These are phyloP conservation scores for Nemania serpens DNA, from an alignment of 2,329 filamentous ascomycete species.

Conservation along the genomic window DNA sequence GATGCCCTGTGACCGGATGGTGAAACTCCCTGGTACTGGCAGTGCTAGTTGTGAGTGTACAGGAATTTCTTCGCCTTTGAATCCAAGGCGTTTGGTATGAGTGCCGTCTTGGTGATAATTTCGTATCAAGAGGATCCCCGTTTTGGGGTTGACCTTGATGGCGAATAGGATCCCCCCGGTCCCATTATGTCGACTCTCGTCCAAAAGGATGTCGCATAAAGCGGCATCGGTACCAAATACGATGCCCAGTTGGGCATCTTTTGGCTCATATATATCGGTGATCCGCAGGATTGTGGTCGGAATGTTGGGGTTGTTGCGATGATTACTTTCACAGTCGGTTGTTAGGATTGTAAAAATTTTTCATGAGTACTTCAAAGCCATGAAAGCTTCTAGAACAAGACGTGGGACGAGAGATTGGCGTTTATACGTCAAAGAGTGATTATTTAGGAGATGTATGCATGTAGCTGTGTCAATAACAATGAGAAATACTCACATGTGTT, in stretches of 20 bases:
- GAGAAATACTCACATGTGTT: background rate
- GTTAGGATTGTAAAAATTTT: background rate
- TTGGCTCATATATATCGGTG: background rate
- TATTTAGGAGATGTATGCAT: no score
- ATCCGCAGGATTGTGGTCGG: background rate
- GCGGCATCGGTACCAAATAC: background rate
- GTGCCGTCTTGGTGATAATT: no score
- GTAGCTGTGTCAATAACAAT: no score
- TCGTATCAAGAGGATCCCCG: background rate
- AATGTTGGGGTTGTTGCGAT: background rate
- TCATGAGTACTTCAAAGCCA: background rate
- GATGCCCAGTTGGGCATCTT: background rate
- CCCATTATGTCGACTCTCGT: background rate
- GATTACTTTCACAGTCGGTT: no score
- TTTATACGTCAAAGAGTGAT: no score
- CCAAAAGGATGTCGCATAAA: conserved; percentile 6
- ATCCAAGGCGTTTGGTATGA: no score
- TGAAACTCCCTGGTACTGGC: no score
- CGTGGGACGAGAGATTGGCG: no score
- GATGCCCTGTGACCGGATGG: background rate
- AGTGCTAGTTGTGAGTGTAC: no score
- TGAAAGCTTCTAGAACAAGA: no score
- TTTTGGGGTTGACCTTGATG: background rate
- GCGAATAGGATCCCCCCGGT: conserved; percentile 1
- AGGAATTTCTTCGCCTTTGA: no score